Evolutionary conservation across 345 rosid species (phyloP).

Genomic region (Bruguiera gymnorhiza): DNA sequence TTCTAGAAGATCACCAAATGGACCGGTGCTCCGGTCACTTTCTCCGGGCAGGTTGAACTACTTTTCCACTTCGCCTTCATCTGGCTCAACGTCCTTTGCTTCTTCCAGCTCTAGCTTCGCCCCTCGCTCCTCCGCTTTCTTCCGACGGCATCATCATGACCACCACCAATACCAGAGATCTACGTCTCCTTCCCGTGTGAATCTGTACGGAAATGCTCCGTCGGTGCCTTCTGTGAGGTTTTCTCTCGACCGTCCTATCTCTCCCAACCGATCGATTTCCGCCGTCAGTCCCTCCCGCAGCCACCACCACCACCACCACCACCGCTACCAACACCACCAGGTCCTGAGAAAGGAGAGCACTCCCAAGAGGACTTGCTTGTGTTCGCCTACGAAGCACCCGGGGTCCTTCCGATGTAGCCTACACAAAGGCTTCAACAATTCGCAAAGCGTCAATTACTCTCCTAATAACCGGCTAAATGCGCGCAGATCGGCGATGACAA

Average conservation of each 20-base stretch:
- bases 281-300: slow-evolving; percentile 26
- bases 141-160: not conserved
- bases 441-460: slow-evolving; percentile 26
- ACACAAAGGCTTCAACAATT: slow-evolving; percentile 38
- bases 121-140: slow-evolving; percentile 42
- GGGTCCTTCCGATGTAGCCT: slow-evolving; percentile 81
- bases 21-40: slow-evolving; percentile 35
- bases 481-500: slow-evolving; percentile 67
- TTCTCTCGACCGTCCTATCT: slow-evolving; percentile 40
- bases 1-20: slow-evolving; percentile 38
- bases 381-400: slow-evolving; percentile 70
- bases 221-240: slow-evolving; percentile 39
- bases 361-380: slow-evolving; percentile 54
- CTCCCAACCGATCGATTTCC: slow-evolving; percentile 53
- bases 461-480: slow-evolving; percentile 53
- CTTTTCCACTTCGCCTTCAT: slow-evolving; percentile 12
- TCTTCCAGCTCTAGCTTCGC: slow-evolving; percentile 46
- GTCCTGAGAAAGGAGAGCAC: slow-evolving; percentile 31
- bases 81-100: slow-evolving; percentile 49
- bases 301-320: slow-evolving; percentile 12
- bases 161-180: slow-evolving; percentile 28
- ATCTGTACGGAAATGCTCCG: slow-evolving; percentile 24
- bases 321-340: not conserved
- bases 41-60: slow-evolving; percentile 43
- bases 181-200: slow-evolving; percentile 50